These are phyloP conservation scores for Phyllosticta citribraziliensis DNA, from an alignment of 2,329 filamentous ascomycete species.

Conservation along the genomic window DNA sequence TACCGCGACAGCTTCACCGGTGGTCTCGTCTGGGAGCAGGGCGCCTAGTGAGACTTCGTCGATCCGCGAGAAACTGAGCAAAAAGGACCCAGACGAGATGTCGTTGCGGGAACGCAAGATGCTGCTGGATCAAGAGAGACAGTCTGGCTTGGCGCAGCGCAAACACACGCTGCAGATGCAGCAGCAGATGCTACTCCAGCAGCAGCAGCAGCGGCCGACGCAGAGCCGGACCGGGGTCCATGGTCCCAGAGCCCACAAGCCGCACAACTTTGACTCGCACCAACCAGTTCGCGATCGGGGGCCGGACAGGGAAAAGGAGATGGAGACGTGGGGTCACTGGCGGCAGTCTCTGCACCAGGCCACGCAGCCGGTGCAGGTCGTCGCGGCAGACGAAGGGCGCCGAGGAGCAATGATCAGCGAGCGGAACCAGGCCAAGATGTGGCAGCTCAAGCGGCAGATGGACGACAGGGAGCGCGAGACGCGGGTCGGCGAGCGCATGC, in stretches of 20 bases:
- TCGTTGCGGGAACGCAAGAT: constrained; percentile 55
- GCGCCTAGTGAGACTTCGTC: constrained; percentile 15
- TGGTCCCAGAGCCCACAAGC: not conserved
- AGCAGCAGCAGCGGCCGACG: not conserved
- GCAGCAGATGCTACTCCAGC: not conserved
- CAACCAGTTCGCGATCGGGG: constrained; percentile 24
- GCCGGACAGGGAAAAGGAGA: constrained; percentile 21
- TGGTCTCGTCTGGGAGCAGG: not conserved
- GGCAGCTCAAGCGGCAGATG: constrained; percentile 45
- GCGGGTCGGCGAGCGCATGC: constrained; percentile 65
- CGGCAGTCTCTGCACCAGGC: constrained; percentile 23
- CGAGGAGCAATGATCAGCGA: constrained; percentile 46
- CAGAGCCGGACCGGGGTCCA: constrained; percentile 1
- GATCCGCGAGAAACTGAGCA: constrained; percentile 42
- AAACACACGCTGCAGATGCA: not conserved
- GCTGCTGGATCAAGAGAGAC: constrained; percentile 25
- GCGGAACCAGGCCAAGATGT: constrained; percentile 51
- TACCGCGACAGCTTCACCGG: not conserved
- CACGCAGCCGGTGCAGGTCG: constrained; percentile 14
- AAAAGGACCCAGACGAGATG: constrained; percentile 52
- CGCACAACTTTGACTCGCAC: constrained; percentile 28
- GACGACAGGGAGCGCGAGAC: constrained; percentile 51
- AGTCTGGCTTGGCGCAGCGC: constrained; percentile 11
- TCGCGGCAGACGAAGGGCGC: constrained; percentile 26
- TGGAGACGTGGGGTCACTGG: constrained; percentile 26